Percentiles rank a stretch among this genome's conserved stretches.
These are phyloP conservation scores for Kregervanrija fluxuum DNA, from an alignment of 805 yeast species.

Conservation along the genomic window DNA sequence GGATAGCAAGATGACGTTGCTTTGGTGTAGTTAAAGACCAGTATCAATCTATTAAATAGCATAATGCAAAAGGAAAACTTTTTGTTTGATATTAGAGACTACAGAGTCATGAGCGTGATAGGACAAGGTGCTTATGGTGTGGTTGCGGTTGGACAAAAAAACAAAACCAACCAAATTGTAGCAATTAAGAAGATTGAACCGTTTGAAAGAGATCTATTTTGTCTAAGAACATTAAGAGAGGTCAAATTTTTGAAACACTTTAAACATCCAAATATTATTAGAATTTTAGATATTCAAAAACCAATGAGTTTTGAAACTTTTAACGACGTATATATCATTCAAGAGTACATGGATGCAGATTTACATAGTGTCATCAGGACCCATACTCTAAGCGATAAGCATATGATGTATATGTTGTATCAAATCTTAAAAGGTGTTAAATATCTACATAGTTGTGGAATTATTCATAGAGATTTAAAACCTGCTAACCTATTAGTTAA, in stretches of 20 bases:
- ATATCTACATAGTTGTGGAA: conserved; percentile 63
- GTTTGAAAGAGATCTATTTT: conserved; percentile 55
- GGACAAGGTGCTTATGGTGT: conserved; percentile 85
- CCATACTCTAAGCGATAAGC: conserved; percentile 55
- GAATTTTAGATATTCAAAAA: conserved; percentile 57
- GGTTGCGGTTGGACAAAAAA: conserved; percentile 63
- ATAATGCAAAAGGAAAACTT: conserved; percentile 32
- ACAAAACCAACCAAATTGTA: conserved; percentile 50
- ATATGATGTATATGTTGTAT: conserved; percentile 61
- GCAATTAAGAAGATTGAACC: conserved; percentile 78
- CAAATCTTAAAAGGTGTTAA: conserved; percentile 67
- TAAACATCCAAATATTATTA: conserved; percentile 67
- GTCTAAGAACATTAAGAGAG: conserved; percentile 66
- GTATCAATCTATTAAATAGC: too few species aligned
- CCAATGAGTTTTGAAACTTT: conserved; percentile 54
- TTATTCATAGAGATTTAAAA: conserved; percentile 70
- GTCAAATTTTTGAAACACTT: conserved; percentile 58
- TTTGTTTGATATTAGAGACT: conserved; percentile 57
- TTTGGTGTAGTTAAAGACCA: too few species aligned
- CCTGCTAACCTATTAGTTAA: conserved; percentile 66
- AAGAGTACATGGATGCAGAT: conserved; percentile 75
- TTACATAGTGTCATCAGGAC: conserved; percentile 54
- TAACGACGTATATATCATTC: conserved; percentile 67
- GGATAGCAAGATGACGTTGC: too few species aligned
- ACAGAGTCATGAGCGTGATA: conserved; percentile 49